Conservation (phyloP, 2,329 filamentous ascomycete species). For the Penicillium expansum region DNA sequence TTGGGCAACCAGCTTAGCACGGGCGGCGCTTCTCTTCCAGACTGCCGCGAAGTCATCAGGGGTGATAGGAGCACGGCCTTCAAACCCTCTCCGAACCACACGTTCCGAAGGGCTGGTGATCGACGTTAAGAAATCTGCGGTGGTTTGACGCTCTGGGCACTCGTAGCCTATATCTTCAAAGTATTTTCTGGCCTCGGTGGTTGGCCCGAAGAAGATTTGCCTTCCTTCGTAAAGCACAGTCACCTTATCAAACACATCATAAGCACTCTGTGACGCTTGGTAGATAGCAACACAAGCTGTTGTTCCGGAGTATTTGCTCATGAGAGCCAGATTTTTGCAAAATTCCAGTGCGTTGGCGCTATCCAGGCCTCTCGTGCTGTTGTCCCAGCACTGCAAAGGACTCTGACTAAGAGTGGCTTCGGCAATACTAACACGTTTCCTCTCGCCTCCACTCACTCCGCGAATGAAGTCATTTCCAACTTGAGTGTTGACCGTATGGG, state of each 20-base stretch:
- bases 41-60: constrained; percentile 62
- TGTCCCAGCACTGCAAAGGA: constrained; percentile 40
- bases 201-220: constrained; percentile 69
- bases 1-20: constrained; percentile 34
- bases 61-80: constrained; percentile 61
- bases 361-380: constrained; percentile 46
- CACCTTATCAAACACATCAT: constrained; percentile 62
- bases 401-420: constrained; percentile 47
- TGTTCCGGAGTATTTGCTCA: constrained; percentile 44
- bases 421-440: constrained; percentile 57
- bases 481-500: constrained; percentile 48
- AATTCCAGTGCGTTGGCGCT: constrained; percentile 53
- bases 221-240: constrained; percentile 68
- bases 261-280: constrained; percentile 42
- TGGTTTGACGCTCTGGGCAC: constrained; percentile 60
- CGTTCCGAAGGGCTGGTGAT: constrained; percentile 63
- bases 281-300: constrained; percentile 53
- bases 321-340: constrained; percentile 45
- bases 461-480: constrained; percentile 52
- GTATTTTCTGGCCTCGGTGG: constrained; percentile 56
- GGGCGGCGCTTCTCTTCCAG: constrained; percentile 53
- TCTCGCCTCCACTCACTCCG: constrained; percentile 57
- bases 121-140: constrained; percentile 65
- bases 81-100: constrained; percentile 54
- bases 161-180: constrained; percentile 61